phyloP scores from a whole-genome alignment of 1,139 yeast genomes.

The Neolecta irregularis region DNA sequence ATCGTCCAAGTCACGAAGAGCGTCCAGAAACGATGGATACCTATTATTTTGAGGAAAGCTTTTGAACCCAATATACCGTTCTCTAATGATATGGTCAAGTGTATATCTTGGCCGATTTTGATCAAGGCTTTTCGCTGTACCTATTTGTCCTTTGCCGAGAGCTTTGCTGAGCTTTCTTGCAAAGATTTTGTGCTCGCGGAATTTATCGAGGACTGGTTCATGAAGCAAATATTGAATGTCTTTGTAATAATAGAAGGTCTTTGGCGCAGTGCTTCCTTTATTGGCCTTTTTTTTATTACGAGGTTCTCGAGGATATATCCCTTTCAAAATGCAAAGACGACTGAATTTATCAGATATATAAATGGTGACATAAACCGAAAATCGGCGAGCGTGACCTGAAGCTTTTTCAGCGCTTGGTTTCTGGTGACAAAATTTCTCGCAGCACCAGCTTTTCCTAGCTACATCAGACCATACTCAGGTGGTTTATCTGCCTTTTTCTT shows the following conservation, averaged over 20 bases:
- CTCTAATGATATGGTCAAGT: conserved; percentile 80
- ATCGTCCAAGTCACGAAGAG: conserved; percentile 85
- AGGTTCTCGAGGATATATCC: conserved; percentile 83
- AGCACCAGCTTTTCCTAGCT: conserved; percentile 45
- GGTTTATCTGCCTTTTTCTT: conserved; percentile 2
- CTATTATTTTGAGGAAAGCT: background rate
- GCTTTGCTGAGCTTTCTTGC: conserved; percentile 82
- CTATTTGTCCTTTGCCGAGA: conserved; percentile 79
- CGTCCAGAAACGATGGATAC: conserved; percentile 86
- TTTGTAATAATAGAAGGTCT: conserved; percentile 82
- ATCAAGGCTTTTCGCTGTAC: conserved; percentile 76
- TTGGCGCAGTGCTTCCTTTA: conserved; percentile 91
- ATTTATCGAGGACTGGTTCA: conserved; percentile 83
- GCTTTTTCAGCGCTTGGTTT: conserved; percentile 83
- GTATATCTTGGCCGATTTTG: conserved; percentile 69
- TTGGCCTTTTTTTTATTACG: conserved; percentile 92
- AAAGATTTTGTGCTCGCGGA: conserved; percentile 90
- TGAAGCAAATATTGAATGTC: conserved; percentile 90
- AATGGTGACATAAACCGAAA: conserved; percentile 61
- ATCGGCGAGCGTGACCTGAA: conserved; percentile 93
- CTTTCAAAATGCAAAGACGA: conserved; percentile 90
- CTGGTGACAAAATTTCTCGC: conserved; percentile 88
- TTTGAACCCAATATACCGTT: conserved; percentile 31
- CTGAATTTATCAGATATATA: conserved; percentile 51
- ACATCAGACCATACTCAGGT: background rate